Evolutionary conservation across 2,329 filamentous ascomycete species (phyloP), one percentile per base, ranked within the genome.

Genomic region (Ophiostoma himal-ulmi): DNA sequence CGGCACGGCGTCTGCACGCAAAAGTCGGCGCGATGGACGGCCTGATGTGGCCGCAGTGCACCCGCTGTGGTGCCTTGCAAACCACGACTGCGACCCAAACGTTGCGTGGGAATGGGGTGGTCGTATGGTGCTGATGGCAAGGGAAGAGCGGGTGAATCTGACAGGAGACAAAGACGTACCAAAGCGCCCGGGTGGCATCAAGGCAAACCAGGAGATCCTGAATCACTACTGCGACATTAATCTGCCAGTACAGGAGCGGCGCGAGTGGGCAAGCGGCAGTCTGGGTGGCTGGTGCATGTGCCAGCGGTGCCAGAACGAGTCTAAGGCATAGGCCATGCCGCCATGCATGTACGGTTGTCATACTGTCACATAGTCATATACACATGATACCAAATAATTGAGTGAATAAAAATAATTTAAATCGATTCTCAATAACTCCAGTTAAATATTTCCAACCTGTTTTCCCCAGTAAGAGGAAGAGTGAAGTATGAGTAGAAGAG

Each of bases 31-130:
- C 75, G 91, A 94, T 73, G 92, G 93, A 3, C 88, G 92, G 11
- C 94, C 95, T 0, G 95, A 98, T 76, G 91, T 97, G 5, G 93
- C 92, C 37, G 94, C 94, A 37, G 94, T 98, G 37, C 94, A 98
- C 80, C 93, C 94, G 1, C 88, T 96, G 75, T 99, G 95, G 93
- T 98, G 94, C 80, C 84, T 98, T 39, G 94, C 94, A 37, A 99
- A 99, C 77, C 95, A 99, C 78, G 93, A 93, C 78, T 99, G 95
- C 80, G 89, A 97, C 77, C 95, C 95, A 10, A 97, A 97, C 78
- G 93, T 98, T 54, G 87, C 87, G 3, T 99, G 95, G 95, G 92
- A 96, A 76, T 97, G 94, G 92, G 89, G 90, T 37, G 91, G 91
- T 0, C 85, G 85, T 69, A 94, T 95, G 85, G 85, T 87, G 48